Evolutionary conservation across 371 early-diverging fungal genomes (phyloP).

Genomic region (Mucor velutinosus): DNA sequence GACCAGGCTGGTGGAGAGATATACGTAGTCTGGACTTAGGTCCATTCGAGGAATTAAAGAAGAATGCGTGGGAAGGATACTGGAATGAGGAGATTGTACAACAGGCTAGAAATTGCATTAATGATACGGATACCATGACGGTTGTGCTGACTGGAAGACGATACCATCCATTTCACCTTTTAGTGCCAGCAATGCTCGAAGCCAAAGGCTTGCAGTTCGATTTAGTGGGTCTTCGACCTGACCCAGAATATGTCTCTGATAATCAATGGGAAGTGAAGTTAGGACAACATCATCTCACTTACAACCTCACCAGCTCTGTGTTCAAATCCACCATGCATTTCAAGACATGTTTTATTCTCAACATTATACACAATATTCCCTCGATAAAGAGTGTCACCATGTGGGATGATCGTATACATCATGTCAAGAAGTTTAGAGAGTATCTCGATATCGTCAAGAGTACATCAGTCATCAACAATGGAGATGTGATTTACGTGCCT

Average conservation of each 20-base stretch:
- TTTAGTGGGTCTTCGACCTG: constrained; percentile 43
- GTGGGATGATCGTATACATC: constrained; percentile 65
- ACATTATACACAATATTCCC: constrained; percentile 38
- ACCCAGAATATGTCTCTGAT: constrained; percentile 13
- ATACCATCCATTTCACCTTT: constrained; percentile 38
- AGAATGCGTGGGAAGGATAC: constrained; percentile 17
- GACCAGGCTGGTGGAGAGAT: constrained; percentile 70
- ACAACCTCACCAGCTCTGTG: constrained; percentile 6
- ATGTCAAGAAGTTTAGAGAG: constrained; percentile 42
- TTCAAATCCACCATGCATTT: constrained; percentile 50
- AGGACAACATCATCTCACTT: background rate
- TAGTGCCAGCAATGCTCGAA: constrained; percentile 31
- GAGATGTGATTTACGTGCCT: constrained; percentile 40
- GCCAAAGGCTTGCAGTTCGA: constrained; percentile 42
- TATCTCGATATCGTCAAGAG: constrained; percentile 36
- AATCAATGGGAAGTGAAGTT: background rate
- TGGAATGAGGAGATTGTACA: constrained; percentile 27
- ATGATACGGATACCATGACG: constrained; percentile 35
- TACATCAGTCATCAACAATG: constrained; percentile 20
- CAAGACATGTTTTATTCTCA: constrained; percentile 47
- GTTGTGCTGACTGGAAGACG: constrained; percentile 55
- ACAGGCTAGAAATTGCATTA: constrained; percentile 18
- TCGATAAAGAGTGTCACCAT: constrained; percentile 39
- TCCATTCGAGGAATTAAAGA: constrained; percentile 4
- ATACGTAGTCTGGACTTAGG: constrained; percentile 18